Evolutionary conservation across 148 eudicot genomes (phyloP).

Genomic region (Cornus controversa): DNA sequence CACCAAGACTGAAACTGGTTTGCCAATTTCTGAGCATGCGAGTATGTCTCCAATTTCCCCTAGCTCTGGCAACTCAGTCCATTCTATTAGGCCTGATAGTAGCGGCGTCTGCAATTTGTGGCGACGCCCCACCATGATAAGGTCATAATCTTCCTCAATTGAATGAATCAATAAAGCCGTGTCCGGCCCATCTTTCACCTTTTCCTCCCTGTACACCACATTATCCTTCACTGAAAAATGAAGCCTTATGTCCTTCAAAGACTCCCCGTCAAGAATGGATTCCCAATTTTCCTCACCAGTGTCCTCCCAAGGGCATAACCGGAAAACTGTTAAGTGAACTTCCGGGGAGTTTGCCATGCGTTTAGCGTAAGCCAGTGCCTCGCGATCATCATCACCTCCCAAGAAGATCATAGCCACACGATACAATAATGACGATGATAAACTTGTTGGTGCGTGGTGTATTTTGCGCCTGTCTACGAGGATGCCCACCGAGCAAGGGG

Average conservation of each 20-base stretch:
- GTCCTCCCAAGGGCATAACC: neutral
- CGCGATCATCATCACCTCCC: slow-evolving; percentile 40
- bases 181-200: slow-evolving; percentile 13
- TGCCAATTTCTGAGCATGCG: slow-evolving; percentile 17
- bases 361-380: slow-evolving; percentile 31
- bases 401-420: slow-evolving; percentile 24
- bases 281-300: neutral
- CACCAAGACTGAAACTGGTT: slow-evolving; percentile 37
- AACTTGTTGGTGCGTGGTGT: neutral
- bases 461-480: slow-evolving; percentile 33
- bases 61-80: slow-evolving; percentile 38
- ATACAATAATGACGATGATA: neutral
- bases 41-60: slow-evolving; percentile 38
- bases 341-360: slow-evolving; percentile 23
- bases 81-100: slow-evolving; percentile 16
- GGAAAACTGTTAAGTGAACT: slow-evolving; percentile 22
- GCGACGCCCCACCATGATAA: slow-evolving; percentile 18
- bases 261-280: slow-evolving; percentile 9
- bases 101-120: neutral
- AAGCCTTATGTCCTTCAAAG: slow-evolving; percentile 8
- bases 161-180: neutral
- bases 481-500: slow-evolving; percentile 38
- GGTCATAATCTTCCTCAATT: slow-evolving; percentile 10
- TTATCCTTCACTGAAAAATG: neutral
- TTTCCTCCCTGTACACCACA: slow-evolving; percentile 1